A percentile compares a stretch with the other conserved stretches of the same genome.
Conservation (phyloP, 768 basidiomycete species). For the Paxillus ammoniavirescens region DNA sequence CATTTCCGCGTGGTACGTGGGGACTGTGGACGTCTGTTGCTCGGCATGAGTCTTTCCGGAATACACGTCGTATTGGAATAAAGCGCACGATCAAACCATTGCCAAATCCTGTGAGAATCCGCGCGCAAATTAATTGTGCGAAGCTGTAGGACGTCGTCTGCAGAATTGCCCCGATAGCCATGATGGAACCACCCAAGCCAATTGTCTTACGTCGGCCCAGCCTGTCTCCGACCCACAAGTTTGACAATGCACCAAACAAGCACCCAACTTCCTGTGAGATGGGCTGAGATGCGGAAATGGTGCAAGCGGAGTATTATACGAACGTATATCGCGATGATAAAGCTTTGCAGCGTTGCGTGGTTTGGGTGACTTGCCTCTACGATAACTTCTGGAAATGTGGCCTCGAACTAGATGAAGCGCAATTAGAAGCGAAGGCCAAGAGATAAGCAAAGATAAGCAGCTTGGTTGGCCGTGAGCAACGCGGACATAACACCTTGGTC, state of each 20-base stretch:
- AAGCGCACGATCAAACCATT: slow-evolving; percentile 46
- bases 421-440: background rate
- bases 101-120: slow-evolving; percentile 60
- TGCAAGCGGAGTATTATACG: slow-evolving; percentile 12
- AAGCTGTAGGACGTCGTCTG: slow-evolving; percentile 58
- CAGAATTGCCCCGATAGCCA: slow-evolving; percentile 62
- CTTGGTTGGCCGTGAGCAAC: slow-evolving; percentile 54
- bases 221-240: slow-evolving; percentile 57
- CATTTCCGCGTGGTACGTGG: slow-evolving; percentile 65
- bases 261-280: slow-evolving; percentile 58
- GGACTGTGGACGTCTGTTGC: slow-evolving; percentile 59
- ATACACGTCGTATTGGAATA: too few relatives aligned
- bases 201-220: slow-evolving; percentile 62
- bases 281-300: background rate
- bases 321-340: slow-evolving; percentile 59
- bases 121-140: slow-evolving; percentile 59
- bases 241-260: slow-evolving; percentile 60
- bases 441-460: slow-evolving; percentile 13
- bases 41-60: too few relatives aligned
- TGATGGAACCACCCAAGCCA: slow-evolving; percentile 53
- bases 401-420: slow-evolving; percentile 46
- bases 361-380: slow-evolving; percentile 35
- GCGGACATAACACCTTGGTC: slow-evolving; percentile 76
- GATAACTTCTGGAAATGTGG: slow-evolving; percentile 53
- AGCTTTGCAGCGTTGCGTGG: slow-evolving; percentile 57